A percentile compares a stretch with the other conserved stretches of the same genome.
phyloP scores from a whole-genome alignment of 139 green algal genomes.

The Chlorella sp. region DNA sequence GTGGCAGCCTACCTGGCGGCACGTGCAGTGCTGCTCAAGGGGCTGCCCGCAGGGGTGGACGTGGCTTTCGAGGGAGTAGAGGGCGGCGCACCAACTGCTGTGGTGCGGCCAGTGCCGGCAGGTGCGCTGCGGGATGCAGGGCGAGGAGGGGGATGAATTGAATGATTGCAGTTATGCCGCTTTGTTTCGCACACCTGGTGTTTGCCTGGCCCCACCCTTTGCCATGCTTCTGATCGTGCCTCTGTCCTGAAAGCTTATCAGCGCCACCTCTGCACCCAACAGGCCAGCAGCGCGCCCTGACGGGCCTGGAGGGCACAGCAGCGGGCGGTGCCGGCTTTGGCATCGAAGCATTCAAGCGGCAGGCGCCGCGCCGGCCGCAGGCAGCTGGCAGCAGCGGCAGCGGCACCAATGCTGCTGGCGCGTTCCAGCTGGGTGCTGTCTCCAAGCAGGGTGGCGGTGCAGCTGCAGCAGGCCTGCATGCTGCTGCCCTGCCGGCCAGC shows the following conservation, averaged over 20 bases:
- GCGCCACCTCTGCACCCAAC: background rate
- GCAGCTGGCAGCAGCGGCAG: background rate
- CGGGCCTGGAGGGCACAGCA: slow-evolving; percentile 48
- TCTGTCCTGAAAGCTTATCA: background rate
- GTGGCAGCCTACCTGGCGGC: slow-evolving; percentile 36
- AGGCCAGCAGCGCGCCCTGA: slow-evolving; percentile 22
- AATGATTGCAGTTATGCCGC: too few relatives aligned
- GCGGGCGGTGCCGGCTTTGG: slow-evolving; percentile 67
- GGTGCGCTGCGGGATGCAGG: background rate
- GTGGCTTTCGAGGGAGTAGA: slow-evolving; percentile 67
- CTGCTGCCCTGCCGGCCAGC: background rate
- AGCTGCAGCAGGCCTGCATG: background rate
- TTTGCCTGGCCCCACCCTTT: too few relatives aligned
- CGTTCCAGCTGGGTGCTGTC: slow-evolving; percentile 15
- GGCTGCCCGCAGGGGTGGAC: background rate
- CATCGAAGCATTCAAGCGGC: slow-evolving; percentile 74
- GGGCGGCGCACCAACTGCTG: slow-evolving; percentile 62
- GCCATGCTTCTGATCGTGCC: too few relatives aligned
- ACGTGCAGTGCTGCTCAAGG: slow-evolving; percentile 15
- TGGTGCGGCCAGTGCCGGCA: slow-evolving; percentile 16
- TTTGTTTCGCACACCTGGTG: background rate
- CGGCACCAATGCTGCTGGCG: background rate
- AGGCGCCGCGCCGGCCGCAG: slow-evolving; percentile 19
- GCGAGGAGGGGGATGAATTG: too few relatives aligned
- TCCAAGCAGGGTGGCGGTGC: slow-evolving; percentile 9